Conservation (phyloP, 164 flowering plant species). For the Liriodendron chinense region DNA sequence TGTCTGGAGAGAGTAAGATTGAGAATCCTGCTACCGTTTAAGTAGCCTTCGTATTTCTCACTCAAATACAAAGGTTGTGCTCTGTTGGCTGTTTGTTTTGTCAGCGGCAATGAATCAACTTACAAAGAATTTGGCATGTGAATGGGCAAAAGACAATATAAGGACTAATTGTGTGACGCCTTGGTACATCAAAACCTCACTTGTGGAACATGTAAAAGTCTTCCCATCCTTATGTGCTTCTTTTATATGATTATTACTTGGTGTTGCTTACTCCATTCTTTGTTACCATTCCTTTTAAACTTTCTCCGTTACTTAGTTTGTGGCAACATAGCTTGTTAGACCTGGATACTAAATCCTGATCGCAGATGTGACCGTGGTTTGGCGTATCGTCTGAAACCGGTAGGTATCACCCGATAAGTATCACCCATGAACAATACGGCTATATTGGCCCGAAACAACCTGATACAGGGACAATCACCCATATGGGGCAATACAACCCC, state of each 20-base stretch:
- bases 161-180: constrained; percentile 66
- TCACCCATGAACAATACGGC: no score
- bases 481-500: no score
- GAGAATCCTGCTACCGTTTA: neutral
- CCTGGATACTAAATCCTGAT: no score
- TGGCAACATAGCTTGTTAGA: no score
- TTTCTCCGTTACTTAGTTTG: no score
- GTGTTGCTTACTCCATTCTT: no score
- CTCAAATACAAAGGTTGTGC: neutral
- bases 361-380: no score
- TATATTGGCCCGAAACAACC: no score
- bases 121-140: constrained; percentile 73
- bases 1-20: neutral
- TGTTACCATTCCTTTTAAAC: no score
- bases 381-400: no score
- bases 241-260: neutral
- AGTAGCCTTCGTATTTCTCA: neutral
- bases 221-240: neutral
- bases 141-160: constrained; percentile 85
- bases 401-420: no score
- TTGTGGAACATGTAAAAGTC: constrained; percentile 49
- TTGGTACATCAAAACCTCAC: constrained; percentile 67
- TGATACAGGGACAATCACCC: no score
- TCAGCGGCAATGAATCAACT: constrained; percentile 77
- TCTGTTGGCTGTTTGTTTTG: neutral